Conservation (phyloP, 1,139 yeast genomes). For the Nadsonia commutata region DNA sequence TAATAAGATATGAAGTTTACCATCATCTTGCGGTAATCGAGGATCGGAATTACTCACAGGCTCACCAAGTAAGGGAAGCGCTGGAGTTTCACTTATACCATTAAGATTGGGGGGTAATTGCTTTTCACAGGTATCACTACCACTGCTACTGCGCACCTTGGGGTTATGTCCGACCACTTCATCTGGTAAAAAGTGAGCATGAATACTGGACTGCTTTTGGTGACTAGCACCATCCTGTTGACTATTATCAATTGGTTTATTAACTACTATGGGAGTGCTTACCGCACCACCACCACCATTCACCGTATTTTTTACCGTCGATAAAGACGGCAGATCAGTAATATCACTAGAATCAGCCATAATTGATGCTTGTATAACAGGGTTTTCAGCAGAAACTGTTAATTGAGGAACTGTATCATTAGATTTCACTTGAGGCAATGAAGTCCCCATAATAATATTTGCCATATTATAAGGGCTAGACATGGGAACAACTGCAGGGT, state of each 20-base stretch:
- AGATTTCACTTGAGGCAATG: no score
- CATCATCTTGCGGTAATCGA: slow-evolving; percentile 79
- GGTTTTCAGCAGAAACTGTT: background rate
- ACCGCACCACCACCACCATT: no score
- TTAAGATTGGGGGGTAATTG: background rate
- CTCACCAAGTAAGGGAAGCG: slow-evolving; percentile 25
- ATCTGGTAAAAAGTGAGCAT: slow-evolving; percentile 69
- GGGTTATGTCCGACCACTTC: slow-evolving; percentile 46
- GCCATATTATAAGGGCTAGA: background rate
- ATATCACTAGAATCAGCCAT: background rate
- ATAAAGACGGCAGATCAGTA: background rate
- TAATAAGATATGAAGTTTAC: slow-evolving; percentile 68
- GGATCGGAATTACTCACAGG: slow-evolving; percentile 32
- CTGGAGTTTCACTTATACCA: slow-evolving; percentile 1
- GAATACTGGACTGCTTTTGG: slow-evolving; percentile 48
- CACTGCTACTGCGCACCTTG: slow-evolving; percentile 27
- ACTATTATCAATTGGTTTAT: no score
- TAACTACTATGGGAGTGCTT: no score
- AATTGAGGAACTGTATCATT: no score
- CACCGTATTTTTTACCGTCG: no score
- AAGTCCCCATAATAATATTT: background rate
- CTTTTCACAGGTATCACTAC: slow-evolving; percentile 21
- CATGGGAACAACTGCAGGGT: background rate
- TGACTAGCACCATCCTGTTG: slow-evolving; percentile 18
- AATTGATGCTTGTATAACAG: background rate